These are phyloP conservation scores for Trichoderma afroharzianum DNA, from an alignment of 2,329 filamentous ascomycete genomes.

Conservation along the genomic window DNA sequence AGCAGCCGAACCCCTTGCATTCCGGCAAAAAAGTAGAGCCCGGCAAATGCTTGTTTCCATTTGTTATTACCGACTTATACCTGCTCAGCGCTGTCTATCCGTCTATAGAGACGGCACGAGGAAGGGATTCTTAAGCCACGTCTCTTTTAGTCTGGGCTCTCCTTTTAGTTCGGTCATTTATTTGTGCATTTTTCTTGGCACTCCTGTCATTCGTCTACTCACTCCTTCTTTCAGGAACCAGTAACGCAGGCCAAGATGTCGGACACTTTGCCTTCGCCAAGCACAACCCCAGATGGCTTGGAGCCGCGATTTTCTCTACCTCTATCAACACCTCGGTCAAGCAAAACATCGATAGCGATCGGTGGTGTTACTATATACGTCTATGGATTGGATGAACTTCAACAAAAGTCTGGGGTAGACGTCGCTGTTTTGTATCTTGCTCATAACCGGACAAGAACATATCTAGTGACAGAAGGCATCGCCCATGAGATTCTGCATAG, in stretches of 20 bases:
- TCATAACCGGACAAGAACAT: slow-evolving; percentile 1
- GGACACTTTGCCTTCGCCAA: not conserved
- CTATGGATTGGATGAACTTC: not conserved
- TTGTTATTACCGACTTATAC: not conserved
- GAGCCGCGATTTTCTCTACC: slow-evolving; percentile 2
- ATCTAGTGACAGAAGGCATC: slow-evolving; percentile 3
- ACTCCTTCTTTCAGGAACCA: not conserved
- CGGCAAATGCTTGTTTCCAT: not conserved
- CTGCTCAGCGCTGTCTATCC: not conserved
- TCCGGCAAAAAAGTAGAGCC: not conserved
- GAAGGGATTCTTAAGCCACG: not conserved
- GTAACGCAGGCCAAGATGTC: not conserved
- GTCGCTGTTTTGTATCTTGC: not conserved
- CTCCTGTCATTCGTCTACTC: not conserved
- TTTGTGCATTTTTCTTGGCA: not conserved
- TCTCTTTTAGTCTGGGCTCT: not conserved
- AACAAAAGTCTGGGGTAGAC: not conserved
- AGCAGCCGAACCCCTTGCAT: not conserved
- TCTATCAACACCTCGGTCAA: not conserved
- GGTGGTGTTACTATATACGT: not conserved
- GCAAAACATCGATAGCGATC: not conserved
- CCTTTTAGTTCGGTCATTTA: not conserved
- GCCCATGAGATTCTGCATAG: slow-evolving; percentile 4
- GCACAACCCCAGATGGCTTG: not conserved
- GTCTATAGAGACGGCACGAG: too few relatives aligned